These are phyloP conservation scores for Chrysopogon serrulatus DNA, from an alignment of 176 grass and related monocot genomes.

Conservation along the genomic window DNA sequence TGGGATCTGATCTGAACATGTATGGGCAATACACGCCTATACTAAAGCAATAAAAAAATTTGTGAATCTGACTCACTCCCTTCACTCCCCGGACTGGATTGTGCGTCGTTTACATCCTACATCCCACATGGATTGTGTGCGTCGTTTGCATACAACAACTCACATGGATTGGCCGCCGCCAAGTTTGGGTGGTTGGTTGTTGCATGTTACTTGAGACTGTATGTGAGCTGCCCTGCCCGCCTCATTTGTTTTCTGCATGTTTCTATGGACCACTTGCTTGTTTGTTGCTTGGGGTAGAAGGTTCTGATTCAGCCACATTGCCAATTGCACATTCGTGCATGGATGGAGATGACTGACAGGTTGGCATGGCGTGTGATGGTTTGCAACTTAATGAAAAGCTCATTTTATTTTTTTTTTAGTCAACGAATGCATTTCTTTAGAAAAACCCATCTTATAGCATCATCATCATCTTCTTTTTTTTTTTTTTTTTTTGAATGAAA, in stretches of 20 bases:
- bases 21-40: neutral
- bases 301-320: neutral
- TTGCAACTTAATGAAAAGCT: neutral
- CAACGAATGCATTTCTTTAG: neutral
- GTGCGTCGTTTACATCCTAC: neutral
- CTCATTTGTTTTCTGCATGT: slow-evolving; percentile 5
- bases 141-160: neutral
- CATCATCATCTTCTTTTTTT: too few relatives aligned
- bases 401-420: neutral
- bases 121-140: too few relatives aligned
- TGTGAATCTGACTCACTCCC: neutral
- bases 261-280: slow-evolving; percentile 4
- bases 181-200: neutral
- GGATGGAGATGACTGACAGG: neutral
- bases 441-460: neutral
- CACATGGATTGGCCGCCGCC: neutral
- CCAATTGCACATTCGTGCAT: neutral
- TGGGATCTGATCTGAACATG: neutral
- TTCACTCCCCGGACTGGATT: neutral
- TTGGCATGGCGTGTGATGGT: neutral
- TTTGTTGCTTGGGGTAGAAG: neutral
- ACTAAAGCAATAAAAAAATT: neutral
- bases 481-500: too few relatives aligned
- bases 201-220: neutral
- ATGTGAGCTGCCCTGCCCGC: neutral